Percentiles rank a stretch among this genome's conserved stretches.
These are phyloP conservation scores for Phytopythium chamaehyphon DNA, from an alignment of 352 stramenopile species.

Conservation along the genomic window DNA sequence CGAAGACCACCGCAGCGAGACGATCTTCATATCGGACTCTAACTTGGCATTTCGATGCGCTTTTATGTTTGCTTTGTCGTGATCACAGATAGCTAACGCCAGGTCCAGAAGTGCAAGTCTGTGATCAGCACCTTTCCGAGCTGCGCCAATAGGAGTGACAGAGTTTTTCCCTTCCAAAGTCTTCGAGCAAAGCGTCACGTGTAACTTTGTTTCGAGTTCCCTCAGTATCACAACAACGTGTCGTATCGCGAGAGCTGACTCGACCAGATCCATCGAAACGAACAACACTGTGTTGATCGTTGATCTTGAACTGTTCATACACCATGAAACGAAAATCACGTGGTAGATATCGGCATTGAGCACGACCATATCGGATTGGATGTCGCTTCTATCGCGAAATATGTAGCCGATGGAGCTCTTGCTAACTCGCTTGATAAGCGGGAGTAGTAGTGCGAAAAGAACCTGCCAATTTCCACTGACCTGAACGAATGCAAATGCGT, in stretches of 20 bases:
- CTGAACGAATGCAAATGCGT: conserved; percentile 15
- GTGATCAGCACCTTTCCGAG: too few relatives aligned
- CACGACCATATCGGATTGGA: conserved; percentile 20
- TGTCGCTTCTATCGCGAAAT: conserved; percentile 16
- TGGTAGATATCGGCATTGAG: conserved; percentile 24
- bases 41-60: neutral
- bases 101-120: conserved; percentile 3
- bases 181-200: neutral
- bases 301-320: conserved; percentile 17
- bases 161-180: neutral
- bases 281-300: conserved; percentile 14
- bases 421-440: conserved; percentile 11
- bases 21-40: neutral
- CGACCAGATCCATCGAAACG: conserved; percentile 14
- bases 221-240: conserved; percentile 5
- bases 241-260: conserved; percentile 7
- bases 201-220: neutral
- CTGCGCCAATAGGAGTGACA: neutral
- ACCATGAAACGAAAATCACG: conserved; percentile 20
- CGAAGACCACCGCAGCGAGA: too few relatives aligned
- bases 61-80: neutral
- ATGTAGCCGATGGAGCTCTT: conserved; percentile 21
- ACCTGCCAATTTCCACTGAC: conserved; percentile 6
- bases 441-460: conserved; percentile 13
- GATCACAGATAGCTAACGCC: conserved; percentile 12